These are phyloP conservation scores for Pythium grandisporangium DNA, from an alignment of 352 stramenopile species.

Conservation along the genomic window DNA sequence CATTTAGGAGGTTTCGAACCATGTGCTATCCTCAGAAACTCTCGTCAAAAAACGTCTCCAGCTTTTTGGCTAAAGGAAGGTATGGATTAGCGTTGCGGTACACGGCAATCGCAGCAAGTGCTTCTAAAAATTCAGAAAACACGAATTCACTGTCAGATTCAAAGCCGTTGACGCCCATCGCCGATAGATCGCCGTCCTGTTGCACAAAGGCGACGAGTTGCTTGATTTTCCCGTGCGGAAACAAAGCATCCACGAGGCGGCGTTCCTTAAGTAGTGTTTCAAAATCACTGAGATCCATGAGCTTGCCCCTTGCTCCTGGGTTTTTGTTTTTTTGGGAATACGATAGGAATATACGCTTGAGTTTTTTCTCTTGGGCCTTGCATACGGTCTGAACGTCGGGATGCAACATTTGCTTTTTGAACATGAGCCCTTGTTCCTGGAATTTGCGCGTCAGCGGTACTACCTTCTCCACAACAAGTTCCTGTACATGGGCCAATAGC, in stretches of 20 bases:
- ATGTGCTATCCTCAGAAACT: constrained; percentile 36
- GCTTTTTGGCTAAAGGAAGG: constrained; percentile 58
- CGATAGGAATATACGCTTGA: constrained; percentile 61
- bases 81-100: constrained; percentile 78
- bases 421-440: constrained; percentile 69
- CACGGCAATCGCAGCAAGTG: constrained; percentile 55
- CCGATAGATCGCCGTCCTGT: constrained; percentile 56
- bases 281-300: constrained; percentile 67
- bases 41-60: constrained; percentile 70
- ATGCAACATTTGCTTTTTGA: constrained; percentile 81
- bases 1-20: too few relatives aligned
- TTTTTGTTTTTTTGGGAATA: constrained; percentile 78
- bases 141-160: constrained; percentile 69
- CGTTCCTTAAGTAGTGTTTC: constrained; percentile 64
- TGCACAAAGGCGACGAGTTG: constrained; percentile 71
- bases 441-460: constrained; percentile 69
- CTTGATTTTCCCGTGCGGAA: constrained; percentile 65
- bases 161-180: constrained; percentile 25
- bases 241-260: constrained; percentile 57
- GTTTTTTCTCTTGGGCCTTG: constrained; percentile 65
- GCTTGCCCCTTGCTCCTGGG: constrained; percentile 49
- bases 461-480: constrained; percentile 58
- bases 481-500: constrained; percentile 33
- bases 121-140: constrained; percentile 73
- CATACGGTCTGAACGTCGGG: constrained; percentile 68